Conservation (phyloP, 306 rosid species). For the Cicer bijugum region DNA sequence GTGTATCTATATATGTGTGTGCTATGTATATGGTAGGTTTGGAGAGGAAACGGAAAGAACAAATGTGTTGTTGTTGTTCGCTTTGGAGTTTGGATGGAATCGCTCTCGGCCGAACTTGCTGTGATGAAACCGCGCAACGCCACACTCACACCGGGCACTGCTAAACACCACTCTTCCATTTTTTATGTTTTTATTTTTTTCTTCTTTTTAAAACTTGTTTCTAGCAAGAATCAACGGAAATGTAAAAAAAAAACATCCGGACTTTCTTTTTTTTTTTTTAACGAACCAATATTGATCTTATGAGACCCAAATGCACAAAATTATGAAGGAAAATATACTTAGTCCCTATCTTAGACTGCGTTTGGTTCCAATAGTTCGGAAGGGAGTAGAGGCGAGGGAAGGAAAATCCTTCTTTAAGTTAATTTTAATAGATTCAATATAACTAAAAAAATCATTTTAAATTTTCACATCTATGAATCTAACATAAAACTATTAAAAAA, state of each 20-base stretch:
- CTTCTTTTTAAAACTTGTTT: neutral
- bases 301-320: no score
- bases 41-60: neutral
- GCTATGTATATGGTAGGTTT: neutral
- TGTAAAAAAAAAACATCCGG: neutral
- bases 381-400: no score
- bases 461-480: no score
- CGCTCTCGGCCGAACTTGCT: neutral
- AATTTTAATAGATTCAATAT: no score
- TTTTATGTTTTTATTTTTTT: neutral
- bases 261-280: no score
- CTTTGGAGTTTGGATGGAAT: neutral
- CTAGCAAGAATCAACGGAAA: neutral
- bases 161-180: neutral
- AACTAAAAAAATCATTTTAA: no score
- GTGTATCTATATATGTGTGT: neutral
- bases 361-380: no score
- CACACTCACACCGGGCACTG: conserved; percentile 12
- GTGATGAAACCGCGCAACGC: conserved; percentile 5
- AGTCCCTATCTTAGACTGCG: no score
- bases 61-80: neutral
- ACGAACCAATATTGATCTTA: no score
- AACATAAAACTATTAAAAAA: no score
- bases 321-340: no score
- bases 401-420: no score